These are phyloP conservation scores for Tetraselmis chui DNA, from an alignment of 139 green algal species.

Conservation along the genomic window DNA sequence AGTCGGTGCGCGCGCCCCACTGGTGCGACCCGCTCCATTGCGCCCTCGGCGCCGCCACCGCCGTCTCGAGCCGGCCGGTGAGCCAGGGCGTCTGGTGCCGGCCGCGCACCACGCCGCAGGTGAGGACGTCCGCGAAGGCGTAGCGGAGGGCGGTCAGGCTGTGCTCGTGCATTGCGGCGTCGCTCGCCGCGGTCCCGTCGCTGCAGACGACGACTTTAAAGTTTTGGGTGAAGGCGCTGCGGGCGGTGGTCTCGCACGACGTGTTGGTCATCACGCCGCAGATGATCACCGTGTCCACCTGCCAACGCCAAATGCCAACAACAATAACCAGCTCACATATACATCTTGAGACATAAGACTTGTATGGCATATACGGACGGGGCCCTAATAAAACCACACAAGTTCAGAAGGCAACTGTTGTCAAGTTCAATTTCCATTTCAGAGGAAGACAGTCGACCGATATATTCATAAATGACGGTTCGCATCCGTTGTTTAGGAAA, in stretches of 20 bases:
- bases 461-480: no score
- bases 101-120: not conserved
- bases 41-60: not conserved
- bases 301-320: no score
- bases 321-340: no score
- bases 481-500: no score
- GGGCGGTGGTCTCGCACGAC: constrained; percentile 12
- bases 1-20: not conserved
- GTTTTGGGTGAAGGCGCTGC: constrained; percentile 17
- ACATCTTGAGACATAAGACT: no score
- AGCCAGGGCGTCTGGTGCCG: not conserved
- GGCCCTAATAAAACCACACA: no score
- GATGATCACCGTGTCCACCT: constrained; percentile 8
- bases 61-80: not conserved
- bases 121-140: constrained; percentile 10
- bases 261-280: constrained; percentile 17
- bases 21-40: not conserved
- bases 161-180: not conserved
- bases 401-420: no score
- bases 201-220: constrained; percentile 9
- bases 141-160: constrained; percentile 8
- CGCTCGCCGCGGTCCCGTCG: constrained; percentile 8
- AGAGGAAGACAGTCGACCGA: no score
- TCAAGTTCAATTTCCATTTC: no score
- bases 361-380: no score